Conservation (phyloP, 139 green algal genomes). For the Asterochloris erici region DNA sequence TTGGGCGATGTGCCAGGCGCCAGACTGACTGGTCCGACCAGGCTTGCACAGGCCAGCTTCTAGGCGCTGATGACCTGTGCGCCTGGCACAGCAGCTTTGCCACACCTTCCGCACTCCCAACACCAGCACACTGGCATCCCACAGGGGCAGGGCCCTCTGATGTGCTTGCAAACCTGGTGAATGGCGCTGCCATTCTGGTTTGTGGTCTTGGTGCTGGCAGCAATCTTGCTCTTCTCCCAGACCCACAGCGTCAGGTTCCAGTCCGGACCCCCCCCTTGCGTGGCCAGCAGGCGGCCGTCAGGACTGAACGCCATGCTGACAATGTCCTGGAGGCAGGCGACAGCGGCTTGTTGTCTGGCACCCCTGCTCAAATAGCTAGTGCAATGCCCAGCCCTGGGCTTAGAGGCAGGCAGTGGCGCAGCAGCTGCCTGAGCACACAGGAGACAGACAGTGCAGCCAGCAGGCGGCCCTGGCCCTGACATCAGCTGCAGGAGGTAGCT, state of each 20-base stretch:
- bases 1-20: too few species aligned
- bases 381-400: neutral
- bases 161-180: conserved; percentile 27
- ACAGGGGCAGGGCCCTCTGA: too few species aligned
- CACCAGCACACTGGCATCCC: too few species aligned
- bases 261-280: conserved; percentile 79
- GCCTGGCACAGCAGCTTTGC: too few species aligned
- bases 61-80: neutral
- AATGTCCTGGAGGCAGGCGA: conserved; percentile 66
- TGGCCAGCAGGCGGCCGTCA: conserved; percentile 76
- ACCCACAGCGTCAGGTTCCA: conserved; percentile 85
- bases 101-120: too few species aligned
- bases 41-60: neutral
- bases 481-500: neutral
- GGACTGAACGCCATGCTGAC: conserved; percentile 78
- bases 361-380: neutral
- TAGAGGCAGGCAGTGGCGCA: neutral
- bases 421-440: neutral
- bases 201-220: conserved; percentile 34
- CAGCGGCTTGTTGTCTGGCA: neutral
- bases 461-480: neutral
- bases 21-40: neutral
- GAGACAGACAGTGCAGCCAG: neutral
- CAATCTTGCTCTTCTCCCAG: conserved; percentile 89
- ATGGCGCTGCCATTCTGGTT: conserved; percentile 25